Base-by-base conservation (phyloP, 192 early-diverging fungal genomes). In the Ambispora gerdemannii region DNA sequence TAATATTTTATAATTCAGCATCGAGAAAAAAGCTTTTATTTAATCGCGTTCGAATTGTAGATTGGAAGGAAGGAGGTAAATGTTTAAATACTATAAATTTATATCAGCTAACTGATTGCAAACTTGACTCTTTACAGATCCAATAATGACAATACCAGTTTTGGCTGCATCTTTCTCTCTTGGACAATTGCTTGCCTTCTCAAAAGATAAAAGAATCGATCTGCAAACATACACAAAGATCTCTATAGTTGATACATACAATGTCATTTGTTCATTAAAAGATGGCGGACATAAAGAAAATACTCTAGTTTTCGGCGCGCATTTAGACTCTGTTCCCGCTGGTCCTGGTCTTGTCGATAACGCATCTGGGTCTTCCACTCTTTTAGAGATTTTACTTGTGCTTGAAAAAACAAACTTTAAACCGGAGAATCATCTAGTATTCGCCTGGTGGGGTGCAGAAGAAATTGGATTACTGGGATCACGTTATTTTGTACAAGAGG, bases 391-490 rank as follows among this genome's bases (percentile, higher is more conserved):
- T 62, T 76, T 81, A 2, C 76, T 87, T 34, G 79, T 83, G 0
- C 68, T 90, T 50, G 76, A 82, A 4, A 67, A 74, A 30, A 66
- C 75, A 11, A 56, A 71, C 10, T 86, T 78, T 60, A 19, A 53
- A 19, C 75, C 86, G 11, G 77, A 76, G 49, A 86, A 83, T 77
- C 82, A 86, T 30, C 76, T 90, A 50, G 81, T 87, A 17, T 89
- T 91, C 84, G 86, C 85, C 8, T 91, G 84, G 84, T 91, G 89
- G 87, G 79, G 86, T 17, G 89, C 87, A 63, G 89, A 91, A 68
- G 87, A 91, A 52, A 83, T 88, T 61, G 89, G 89, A 55, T 72
- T 87, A 15, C 65, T 88, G 52, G 89, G 89, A 19, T 88, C 87
- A 36, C 78, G 84, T 13, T 80, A 87, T 34, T 86, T 84, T 74